Evolutionary conservation across 805 yeast genomes (phyloP), one percentile per base, ranked within the genome.

Genomic region (Candida gorgasii): DNA sequence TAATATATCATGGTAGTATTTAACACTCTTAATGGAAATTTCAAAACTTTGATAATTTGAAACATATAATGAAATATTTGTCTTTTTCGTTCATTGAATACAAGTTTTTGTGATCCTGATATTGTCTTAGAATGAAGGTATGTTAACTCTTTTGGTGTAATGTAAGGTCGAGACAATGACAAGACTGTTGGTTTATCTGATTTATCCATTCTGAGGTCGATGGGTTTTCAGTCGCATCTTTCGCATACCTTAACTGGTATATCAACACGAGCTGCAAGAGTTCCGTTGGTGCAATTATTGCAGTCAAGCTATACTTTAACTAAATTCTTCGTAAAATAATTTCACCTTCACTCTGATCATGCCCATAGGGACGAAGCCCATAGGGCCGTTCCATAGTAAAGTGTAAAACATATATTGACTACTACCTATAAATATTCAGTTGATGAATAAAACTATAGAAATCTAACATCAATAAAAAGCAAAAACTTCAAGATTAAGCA

Each of bases 1-100:
- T 82, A 84, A 49, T 81, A 81, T 47, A 79, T 75, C 78, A 86
- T 79, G 3, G 93, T 74, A 8, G 86, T 75, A 46, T 82, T 84
- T 35, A 89, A 63, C 1, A 87, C 82, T 37, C 82, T 70, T 15
- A 84, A 65, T 0, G 96, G 96, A 46, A 84, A 77, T 54, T 80
- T 81, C 54, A 85, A 60, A 2, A 65, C 60, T 20, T 71, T 70
- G 20, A 80, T 72, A 3, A 84, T 58, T 45, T 75, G 79, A 47
- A 77, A 73, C 23, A 82, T 54, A 49, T 78, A 78, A 42, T 73
- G 76, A 43, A 80, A 73, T 2, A 82, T 72, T 40, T 78, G 76
- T 34, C 73, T 70, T 44, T 77, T 78, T 40, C 78, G 68, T 49
- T 76, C 80, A 42, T 71, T 72, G 47, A 76, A 79, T 16, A 61